A percentile compares a stretch with the other conserved stretches of the same genome.
phyloP scores from a whole-genome alignment of 2,329 filamentous ascomycete species.

The Sporothrix inflata region DNA sequence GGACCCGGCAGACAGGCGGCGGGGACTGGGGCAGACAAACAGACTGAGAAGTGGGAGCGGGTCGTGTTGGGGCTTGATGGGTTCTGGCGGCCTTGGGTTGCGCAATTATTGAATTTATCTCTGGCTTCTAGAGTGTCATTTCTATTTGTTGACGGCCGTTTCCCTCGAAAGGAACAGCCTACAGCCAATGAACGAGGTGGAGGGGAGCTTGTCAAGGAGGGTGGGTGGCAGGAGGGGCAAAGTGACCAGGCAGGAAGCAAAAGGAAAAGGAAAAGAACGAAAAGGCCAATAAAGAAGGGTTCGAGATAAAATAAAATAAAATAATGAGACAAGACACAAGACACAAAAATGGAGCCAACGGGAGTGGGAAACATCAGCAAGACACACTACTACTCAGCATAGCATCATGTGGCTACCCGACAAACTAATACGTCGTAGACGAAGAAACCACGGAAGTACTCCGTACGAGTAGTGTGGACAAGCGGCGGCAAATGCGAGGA shows the following conservation, averaged over 20 bases:
- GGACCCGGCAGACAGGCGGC: not conserved
- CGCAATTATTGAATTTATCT: not conserved
- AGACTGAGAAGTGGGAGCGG: not conserved
- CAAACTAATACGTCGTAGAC: not conserved
- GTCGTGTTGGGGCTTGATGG: not conserved
- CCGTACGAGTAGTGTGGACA: not conserved
- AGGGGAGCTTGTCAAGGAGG: not conserved
- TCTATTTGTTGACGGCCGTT: not conserved
- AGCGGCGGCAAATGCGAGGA: not conserved
- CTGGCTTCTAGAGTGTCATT: not conserved
- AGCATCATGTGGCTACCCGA: constrained; percentile 22
- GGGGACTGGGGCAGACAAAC: not conserved
- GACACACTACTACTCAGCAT: constrained; percentile 11
- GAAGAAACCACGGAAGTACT: not conserved
- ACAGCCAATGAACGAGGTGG: not conserved
- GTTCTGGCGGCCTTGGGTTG: not conserved
- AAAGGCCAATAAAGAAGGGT: not conserved
- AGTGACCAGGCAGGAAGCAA: not conserved
- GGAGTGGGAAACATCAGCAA: not conserved
- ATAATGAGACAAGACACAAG: not conserved
- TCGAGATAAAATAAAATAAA: not conserved
- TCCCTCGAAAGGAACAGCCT: not conserved
- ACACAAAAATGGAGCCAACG: not conserved
- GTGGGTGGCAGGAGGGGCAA: constrained; percentile 12
- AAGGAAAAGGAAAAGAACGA: not conserved